Base-by-base conservation (phyloP, 1,139 yeast genomes). In the Trichomonascaceae sp. region DNA sequence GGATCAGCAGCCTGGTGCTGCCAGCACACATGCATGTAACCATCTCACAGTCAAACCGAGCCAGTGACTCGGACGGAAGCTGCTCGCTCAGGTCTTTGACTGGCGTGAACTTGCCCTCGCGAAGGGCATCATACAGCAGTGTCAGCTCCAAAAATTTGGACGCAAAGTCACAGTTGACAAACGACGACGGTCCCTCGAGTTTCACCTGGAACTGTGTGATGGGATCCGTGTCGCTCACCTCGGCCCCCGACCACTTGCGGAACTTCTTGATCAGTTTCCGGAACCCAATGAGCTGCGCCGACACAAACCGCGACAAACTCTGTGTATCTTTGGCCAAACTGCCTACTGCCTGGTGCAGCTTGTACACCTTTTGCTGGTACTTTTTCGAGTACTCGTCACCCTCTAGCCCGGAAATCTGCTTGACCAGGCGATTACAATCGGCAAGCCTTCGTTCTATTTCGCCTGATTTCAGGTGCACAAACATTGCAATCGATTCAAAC, bases 211-310 rank as follows among this genome's bases (percentile, higher is more conserved):
- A 59, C 17, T 47, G 43, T 2, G 58, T 49, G 25, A 56, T 50
- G 37, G 43, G 39, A 30, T 47, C 43, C 30, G 30, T 27, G 16
- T 34, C 37, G 26, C 28, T 31, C 3, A n/a, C 18, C 13, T 26
- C 28, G 15, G 59, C 60, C 8, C 56, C 54, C 16, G 65, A 72
- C 60, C 84, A 74, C 51, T 81, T 82, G 30, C 69, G 50, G 51
- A 80, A 77, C 55, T 85, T 84, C 58, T 85, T 85, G 46, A 84
- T 65, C 37, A 85, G 68, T 57, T 87, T 87, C 43, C 80, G 67
- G 32, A 81, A 64, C 4, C 93, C 96, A 3, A 85, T 75, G 47
- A 77, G 76, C 51, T 87, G 97, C 16, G 85, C 69, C 23, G 80
- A 65, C 13, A 82, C 69, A 51, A 76, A 87, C 41, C 92, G 67